phyloP scores from a whole-genome alignment of 192 early-diverging fungal species.

The Coemansia sp. region DNA sequence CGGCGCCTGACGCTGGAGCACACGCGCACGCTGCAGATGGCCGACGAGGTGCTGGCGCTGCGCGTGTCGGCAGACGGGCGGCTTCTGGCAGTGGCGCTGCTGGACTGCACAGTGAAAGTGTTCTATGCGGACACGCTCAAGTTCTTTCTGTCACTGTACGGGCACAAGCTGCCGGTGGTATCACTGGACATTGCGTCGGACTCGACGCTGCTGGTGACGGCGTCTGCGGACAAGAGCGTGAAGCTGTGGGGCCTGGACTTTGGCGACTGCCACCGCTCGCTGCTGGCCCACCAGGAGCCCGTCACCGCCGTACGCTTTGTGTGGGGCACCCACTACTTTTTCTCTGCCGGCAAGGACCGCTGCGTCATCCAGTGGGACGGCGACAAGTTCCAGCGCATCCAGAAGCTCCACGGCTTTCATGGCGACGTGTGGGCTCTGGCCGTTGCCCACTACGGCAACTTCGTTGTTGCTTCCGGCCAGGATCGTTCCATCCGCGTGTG shows the following conservation, averaged over 20 bases:
- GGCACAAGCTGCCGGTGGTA: conserved; percentile 95
- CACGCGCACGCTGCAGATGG: conserved; percentile 80
- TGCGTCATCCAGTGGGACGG: conserved; percentile 94
- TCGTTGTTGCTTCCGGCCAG: conserved; percentile 85
- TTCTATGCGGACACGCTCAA: conserved; percentile 96
- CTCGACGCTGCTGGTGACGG: conserved; percentile 83
- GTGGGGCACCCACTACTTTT: conserved; percentile 93
- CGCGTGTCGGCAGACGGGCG: conserved; percentile 80
- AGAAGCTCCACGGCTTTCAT: conserved; percentile 88
- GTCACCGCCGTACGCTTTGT: conserved; percentile 89
- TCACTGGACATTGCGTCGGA: conserved; percentile 99
- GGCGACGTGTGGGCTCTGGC: conserved; percentile 94
- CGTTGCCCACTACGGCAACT: conserved; percentile 83
- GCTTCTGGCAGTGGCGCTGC: conserved; percentile 83
- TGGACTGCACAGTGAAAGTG: conserved; percentile 96
- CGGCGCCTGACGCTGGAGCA: conserved; percentile 9
- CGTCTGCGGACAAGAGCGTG: conserved; percentile 95
- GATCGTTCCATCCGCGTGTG: conserved; percentile 93
- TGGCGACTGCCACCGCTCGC: conserved; percentile 94
- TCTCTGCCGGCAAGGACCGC: conserved; percentile 88
- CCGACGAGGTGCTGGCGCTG: conserved; percentile 88
- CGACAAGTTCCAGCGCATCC: conserved; percentile 95
- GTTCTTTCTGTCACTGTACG: conserved; percentile 95
- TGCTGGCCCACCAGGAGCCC: conserved; percentile 91
- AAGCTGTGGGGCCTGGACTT: conserved; percentile 99